Evolutionary conservation across 768 basidiomycete species (phyloP).

Genomic region (Agrocybe praecox): DNA sequence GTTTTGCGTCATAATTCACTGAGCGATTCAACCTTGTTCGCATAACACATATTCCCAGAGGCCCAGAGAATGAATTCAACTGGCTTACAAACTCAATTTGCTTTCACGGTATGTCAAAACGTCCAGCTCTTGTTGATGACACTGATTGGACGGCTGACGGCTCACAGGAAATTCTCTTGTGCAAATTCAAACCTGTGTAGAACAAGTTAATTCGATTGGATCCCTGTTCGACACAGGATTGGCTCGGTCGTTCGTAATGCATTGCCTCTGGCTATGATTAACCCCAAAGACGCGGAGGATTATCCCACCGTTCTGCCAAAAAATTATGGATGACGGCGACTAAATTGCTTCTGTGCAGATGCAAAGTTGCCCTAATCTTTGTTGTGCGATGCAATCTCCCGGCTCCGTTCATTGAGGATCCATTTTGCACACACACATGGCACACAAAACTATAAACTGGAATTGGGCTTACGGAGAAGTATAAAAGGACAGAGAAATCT

Average conservation of each 20-base stretch:
- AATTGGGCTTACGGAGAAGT: neutral
- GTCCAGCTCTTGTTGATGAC: neutral
- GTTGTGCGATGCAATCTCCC: neutral
- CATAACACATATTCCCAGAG: neutral
- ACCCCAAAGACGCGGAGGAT: neutral
- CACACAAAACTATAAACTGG: neutral
- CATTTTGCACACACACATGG: neutral
- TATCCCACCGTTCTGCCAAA: neutral
- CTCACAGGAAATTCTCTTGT: neutral
- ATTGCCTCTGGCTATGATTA: neutral
- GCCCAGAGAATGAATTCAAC: neutral
- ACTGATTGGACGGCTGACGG: neutral
- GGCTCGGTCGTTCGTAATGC: neutral
- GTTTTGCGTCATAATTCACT: neutral
- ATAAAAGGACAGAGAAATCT: neutral
- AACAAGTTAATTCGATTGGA: neutral
- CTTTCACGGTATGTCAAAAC: neutral
- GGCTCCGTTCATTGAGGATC: neutral
- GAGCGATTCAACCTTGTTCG: neutral
- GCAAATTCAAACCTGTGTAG: neutral
- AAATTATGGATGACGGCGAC: neutral
- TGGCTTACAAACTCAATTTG: neutral
- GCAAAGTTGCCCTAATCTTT: neutral
- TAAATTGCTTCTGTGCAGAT: neutral
- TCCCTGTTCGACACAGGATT: neutral